Evolutionary conservation across 768 basidiomycete species (phyloP).

Genomic region (Suillus sp.): DNA sequence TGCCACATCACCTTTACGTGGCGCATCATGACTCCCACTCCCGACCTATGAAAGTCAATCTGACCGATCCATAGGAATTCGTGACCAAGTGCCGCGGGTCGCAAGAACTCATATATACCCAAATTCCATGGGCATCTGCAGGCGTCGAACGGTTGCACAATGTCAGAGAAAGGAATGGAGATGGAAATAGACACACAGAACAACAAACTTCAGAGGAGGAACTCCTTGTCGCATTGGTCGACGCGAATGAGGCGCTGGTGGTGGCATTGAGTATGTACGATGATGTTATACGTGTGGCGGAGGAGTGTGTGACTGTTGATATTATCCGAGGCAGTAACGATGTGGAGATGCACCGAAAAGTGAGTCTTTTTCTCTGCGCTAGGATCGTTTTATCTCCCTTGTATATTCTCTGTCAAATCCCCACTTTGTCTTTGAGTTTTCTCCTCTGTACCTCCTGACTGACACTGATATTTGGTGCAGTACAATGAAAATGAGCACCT

Average conservation of each 20-base stretch:
- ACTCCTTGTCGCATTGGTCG: slow-evolving; percentile 72
- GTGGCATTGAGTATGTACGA: slow-evolving; percentile 74
- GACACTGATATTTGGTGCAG: slow-evolving; percentile 13
- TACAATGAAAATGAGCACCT: slow-evolving; percentile 28
- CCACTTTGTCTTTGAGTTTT: slow-evolving; percentile 13
- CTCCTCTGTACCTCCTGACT: background rate
- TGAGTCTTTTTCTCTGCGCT: slow-evolving; percentile 37
- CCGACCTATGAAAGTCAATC: background rate
- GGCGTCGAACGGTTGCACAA: slow-evolving; percentile 72
- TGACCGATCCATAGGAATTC: slow-evolving; percentile 65
- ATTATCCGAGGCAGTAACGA: slow-evolving; percentile 61
- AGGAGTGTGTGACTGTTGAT: slow-evolving; percentile 58
- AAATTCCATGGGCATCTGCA: slow-evolving; percentile 90
- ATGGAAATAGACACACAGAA: slow-evolving; percentile 21
- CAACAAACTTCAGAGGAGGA: slow-evolving; percentile 72
- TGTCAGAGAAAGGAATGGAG: slow-evolving; percentile 30
- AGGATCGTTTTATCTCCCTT: slow-evolving; percentile 25
- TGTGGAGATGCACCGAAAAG: slow-evolving; percentile 63
- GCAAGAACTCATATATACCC: slow-evolving; percentile 82
- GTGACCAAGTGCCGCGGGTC: slow-evolving; percentile 75
- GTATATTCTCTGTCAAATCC: slow-evolving; percentile 17
- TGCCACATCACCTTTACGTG: background rate
- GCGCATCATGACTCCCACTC: background rate
- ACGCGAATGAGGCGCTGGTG: slow-evolving; percentile 69
- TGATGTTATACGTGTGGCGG: slow-evolving; percentile 69